Evolutionary conservation across 192 early-diverging fungal genomes (phyloP), one percentile per base, ranked within the genome.

Genomic region (Coemansia sp.): DNA sequence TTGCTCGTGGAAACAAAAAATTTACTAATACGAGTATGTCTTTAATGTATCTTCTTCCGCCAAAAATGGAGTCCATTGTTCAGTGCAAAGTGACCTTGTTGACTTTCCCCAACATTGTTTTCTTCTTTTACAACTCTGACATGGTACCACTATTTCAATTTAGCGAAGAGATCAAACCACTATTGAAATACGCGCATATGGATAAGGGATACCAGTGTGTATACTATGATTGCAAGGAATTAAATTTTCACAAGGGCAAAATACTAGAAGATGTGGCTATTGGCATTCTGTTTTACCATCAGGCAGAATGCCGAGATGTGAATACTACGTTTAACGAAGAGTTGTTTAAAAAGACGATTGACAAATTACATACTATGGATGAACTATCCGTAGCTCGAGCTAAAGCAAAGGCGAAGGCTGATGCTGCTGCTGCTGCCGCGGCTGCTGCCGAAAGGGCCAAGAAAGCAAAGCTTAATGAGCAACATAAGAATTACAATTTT

Each of bases 101-200:
- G 5, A 1, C 2, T 15, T 34, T 34, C 7, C 10, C 11, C 29
- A 34, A 56, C 29, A 32, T 15, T 0, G 6, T 56, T 5, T 56
- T 56, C n/a, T 56, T 56, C 29, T 56, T 56, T 16, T 56, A 32
- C 53, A 16, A 56, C 53, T 56, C 53, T 29, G 15, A 16, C 13
- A 0, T 56, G 16, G 4, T 56, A 6, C 16, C 53, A 18, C 6
- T 56, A 27, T 32, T 30, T n/a, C 6, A 35, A 9, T 30, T 56
- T 8, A 29, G 1, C 4, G n/a, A 56, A 15, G 4, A 32, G 1
- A 8, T 8, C 53, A 56, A 34, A 24, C 50, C 27, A n/a, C 15
- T 56, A 15, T 3, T 16, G 18, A 1, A 7, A 5, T n/a, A 30
- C 6, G 30, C 27, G 6, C 30, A 27, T 18, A 0, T 11, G 8